phyloP scores from a whole-genome alignment of 352 stramenopile species.

The Vaucheria bursata region DNA sequence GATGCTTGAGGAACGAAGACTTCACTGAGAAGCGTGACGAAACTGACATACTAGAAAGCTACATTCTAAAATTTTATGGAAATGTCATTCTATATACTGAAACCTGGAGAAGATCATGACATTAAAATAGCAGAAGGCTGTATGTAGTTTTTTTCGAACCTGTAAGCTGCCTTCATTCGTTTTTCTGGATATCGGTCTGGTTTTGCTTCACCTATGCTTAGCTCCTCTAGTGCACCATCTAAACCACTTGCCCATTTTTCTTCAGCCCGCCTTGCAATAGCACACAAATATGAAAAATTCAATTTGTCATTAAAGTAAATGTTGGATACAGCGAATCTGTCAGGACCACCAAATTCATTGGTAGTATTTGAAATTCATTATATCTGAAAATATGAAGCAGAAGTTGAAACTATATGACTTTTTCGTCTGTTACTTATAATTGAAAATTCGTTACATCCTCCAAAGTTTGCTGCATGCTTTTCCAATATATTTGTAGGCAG shows the following conservation, averaged over 20 bases:
- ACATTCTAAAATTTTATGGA: too few species aligned
- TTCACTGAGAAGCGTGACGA: too few species aligned
- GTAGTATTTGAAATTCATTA: not conserved
- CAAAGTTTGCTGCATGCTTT: not conserved
- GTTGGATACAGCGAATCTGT: too few species aligned
- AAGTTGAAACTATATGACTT: not conserved
- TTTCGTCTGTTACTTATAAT: not conserved
- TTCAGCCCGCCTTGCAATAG: not conserved
- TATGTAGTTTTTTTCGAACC: too few species aligned
- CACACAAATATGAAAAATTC: not conserved
- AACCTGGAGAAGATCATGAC: too few species aligned
- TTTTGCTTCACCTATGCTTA: not conserved
- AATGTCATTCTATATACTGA: too few species aligned
- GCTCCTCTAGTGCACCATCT: not conserved
- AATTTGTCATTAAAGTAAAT: not conserved
- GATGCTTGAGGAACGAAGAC: too few species aligned
- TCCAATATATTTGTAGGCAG: not conserved
- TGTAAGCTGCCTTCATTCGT: not conserved
- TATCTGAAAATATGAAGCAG: too few species aligned
- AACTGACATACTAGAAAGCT: too few species aligned
- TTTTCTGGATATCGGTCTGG: not conserved
- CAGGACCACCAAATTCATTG: too few species aligned
- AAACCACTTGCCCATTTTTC: not conserved
- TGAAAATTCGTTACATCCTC: not conserved
- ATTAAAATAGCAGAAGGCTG: too few species aligned